A percentile compares a stretch with the other conserved stretches of the same genome.
These are phyloP conservation scores for Colletotrichum gloeosporioides DNA, from an alignment of 2,329 filamentous ascomycete genomes.

Conservation along the genomic window DNA sequence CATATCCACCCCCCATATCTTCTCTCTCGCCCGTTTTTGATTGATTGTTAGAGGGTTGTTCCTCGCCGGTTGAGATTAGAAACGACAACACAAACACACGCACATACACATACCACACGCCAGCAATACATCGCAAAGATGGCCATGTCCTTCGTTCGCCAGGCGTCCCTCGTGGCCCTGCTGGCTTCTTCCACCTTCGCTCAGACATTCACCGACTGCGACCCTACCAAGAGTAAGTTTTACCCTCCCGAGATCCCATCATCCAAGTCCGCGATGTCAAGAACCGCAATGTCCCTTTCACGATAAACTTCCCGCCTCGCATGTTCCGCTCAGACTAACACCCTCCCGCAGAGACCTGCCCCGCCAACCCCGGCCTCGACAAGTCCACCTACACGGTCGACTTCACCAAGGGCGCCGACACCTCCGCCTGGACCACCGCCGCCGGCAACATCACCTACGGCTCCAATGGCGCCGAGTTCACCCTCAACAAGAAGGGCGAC, in stretches of 20 bases:
- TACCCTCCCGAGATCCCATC: background rate
- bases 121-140: background rate
- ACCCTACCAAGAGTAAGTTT: slow-evolving; percentile 21
- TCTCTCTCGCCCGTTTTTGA: background rate
- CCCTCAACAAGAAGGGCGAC: slow-evolving; percentile 63
- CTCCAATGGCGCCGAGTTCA: slow-evolving; percentile 39
- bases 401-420: slow-evolving; percentile 68
- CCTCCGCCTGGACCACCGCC: slow-evolving; percentile 32
- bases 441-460: slow-evolving; percentile 30
- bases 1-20: background rate
- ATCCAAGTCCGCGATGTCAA: too few relatives aligned
- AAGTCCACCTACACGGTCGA: slow-evolving; percentile 59
- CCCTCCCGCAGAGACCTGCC: slow-evolving; percentile 48
- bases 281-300: background rate
- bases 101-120: background rate
- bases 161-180: slow-evolving; percentile 17
- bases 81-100: background rate
- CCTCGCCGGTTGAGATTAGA: background rate
- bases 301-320: background rate
- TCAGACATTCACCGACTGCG: slow-evolving; percentile 18
- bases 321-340: background rate
- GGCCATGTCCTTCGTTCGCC: slow-evolving; percentile 19
- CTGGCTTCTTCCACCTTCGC: slow-evolving; percentile 13
- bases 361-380: slow-evolving; percentile 68
- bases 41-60: background rate